A percentile compares a stretch with the other conserved stretches of the same genome.
Conservation (phyloP, 495 filamentous ascomycete species). For the Jackrogersella multiformis region DNA sequence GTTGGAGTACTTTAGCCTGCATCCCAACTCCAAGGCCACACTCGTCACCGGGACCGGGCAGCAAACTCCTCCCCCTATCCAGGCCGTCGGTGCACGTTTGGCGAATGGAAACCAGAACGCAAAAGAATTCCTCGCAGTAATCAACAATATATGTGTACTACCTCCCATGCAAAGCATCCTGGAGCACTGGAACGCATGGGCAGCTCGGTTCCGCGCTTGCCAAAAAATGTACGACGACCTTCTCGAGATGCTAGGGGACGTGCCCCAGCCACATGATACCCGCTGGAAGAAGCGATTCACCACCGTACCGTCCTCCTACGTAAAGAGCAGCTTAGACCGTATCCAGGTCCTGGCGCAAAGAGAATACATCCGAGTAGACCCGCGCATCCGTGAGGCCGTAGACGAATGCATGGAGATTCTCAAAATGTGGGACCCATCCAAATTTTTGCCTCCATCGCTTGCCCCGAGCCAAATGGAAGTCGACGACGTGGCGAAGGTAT, state of each 20-base stretch:
- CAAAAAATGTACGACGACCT: neutral
- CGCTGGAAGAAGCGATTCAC: slow-evolving; percentile 26
- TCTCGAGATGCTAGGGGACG: slow-evolving; percentile 4
- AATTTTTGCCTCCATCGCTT: too few relatives aligned
- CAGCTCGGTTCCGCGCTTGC: neutral
- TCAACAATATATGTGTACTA: too few relatives aligned
- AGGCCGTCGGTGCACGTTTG: too few relatives aligned
- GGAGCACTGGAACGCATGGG: too few relatives aligned
- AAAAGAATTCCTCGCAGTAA: too few relatives aligned
- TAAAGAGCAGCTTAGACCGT: slow-evolving; percentile 25
- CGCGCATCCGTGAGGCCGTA: slow-evolving; percentile 24
- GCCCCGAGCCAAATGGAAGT: too few relatives aligned
- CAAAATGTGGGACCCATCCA: too few relatives aligned
- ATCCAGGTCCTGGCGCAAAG: slow-evolving; percentile 9
- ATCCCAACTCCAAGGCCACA: neutral
- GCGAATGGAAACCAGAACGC: too few relatives aligned
- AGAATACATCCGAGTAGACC: slow-evolving; percentile 24
- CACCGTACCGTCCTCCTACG: slow-evolving; percentile 29
- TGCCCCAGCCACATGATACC: slow-evolving; percentile 7
- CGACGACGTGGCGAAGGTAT: neutral
- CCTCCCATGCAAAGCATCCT: too few relatives aligned
- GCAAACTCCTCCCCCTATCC: too few relatives aligned
- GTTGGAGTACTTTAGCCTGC: slow-evolving; percentile 15
- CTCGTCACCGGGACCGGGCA: too few relatives aligned
- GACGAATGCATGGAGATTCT: slow-evolving; percentile 31